phyloP scores from a whole-genome alignment of 257 asterid genomes.

The Cruciata laevipes region DNA sequence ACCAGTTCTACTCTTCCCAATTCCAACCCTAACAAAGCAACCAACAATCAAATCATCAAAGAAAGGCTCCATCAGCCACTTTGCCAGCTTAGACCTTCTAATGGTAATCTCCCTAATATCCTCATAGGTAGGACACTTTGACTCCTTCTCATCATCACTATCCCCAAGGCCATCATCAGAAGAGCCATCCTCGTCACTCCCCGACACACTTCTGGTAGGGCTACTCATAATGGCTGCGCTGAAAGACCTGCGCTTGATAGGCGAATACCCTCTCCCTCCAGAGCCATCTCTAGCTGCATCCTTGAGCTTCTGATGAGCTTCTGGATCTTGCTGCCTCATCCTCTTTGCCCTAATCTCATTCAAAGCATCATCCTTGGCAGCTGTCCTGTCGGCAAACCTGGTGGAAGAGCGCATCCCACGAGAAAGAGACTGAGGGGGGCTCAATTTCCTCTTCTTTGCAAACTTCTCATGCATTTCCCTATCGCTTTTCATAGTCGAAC shows the following conservation, averaged over 20 bases:
- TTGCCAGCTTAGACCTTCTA: conserved; percentile 79
- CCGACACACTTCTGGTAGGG: conserved; percentile 73
- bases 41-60: conserved; percentile 93
- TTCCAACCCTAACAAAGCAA: conserved; percentile 91
- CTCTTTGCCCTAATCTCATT: conserved; percentile 56
- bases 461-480: conserved; percentile 65
- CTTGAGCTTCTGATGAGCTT: conserved; percentile 32
- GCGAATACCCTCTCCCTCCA: conserved; percentile 61
- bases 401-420: conserved; percentile 72
- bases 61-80: conserved; percentile 98
- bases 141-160: conserved; percentile 88
- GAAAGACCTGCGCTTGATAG: conserved; percentile 72
- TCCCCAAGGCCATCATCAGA: conserved; percentile 82
- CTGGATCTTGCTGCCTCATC: conserved; percentile 45
- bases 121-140: conserved; percentile 67
- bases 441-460: conserved; percentile 44
- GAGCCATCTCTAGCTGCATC: conserved; percentile 70
- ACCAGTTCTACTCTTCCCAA: conserved; percentile 77
- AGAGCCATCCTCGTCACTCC: conserved; percentile 70
- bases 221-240: conserved; percentile 53
- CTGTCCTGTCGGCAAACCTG: conserved; percentile 63
- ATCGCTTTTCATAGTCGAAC: conserved; percentile 85
- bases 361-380: conserved; percentile 70
- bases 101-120: conserved; percentile 83
- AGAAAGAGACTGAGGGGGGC: conserved; percentile 65